Base-by-base conservation (phyloP, 2,329 filamentous ascomycete genomes). In the Aspergillus niger region DNA sequence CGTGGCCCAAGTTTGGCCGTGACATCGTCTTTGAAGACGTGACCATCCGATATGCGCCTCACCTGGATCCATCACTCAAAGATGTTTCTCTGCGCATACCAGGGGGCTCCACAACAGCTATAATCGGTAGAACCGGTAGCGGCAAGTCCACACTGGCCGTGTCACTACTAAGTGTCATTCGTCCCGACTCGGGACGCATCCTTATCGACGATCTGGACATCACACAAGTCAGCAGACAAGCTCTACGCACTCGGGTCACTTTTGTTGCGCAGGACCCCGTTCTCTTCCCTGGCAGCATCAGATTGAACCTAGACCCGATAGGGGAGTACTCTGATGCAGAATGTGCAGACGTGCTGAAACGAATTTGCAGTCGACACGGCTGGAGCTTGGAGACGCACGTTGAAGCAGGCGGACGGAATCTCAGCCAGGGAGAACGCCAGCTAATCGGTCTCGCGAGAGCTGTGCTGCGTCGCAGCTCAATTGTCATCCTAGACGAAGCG, bases 121-220 rank as follows among this genome's bases (percentile, higher is more conserved):
- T 96, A 20, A 89, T 93, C 10, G 92, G 92, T 2, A 86, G 91
- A 8, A 96, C 91, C 0, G 77, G 90, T 0, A 92, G 89, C 4
- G 92, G 92, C 3, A 96, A 96, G 75, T 92, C 89, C 54, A 96
- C 91, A 0, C 83, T 94, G 1, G 86, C 86, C 0, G 75, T 89
- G 1, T 80, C 84, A 0, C 76, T 89, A 1, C 81, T 89, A 0
- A 85, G 82, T 3, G 86, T 83, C 10, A 71, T 86, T 13, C 70
- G 80, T 0, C 84, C 86, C 0, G 79, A 82, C 41, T 76, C 73
- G 2, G 87, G 87, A 4, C 76, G 76, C 2, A 88, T 90, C 47
- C 65, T 82, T 3, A 82, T 90, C 55, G 87, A 89, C 66, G 80
- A 79, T 22, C 79, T 89, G 15, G 84, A 89, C 63, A 83, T 89